Percentiles rank a stretch among this genome's conserved stretches.
Evolutionary conservation across 305 asterid genomes (phyloP).

Genomic region (Solanum hybrid): DNA sequence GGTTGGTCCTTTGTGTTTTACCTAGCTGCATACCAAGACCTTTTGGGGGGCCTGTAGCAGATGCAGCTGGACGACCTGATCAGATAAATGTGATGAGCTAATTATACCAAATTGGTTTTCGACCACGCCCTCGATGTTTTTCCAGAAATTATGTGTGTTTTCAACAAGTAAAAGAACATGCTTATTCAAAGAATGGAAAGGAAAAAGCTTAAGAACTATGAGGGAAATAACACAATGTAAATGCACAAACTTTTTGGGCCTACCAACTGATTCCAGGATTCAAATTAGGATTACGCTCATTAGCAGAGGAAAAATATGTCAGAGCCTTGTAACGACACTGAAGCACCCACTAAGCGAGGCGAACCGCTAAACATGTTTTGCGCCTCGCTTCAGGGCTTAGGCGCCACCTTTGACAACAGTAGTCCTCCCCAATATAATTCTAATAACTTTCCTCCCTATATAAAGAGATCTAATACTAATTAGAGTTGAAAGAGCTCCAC

Average conservation of each 20-base stretch:
- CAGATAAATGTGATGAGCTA: slow-evolving; percentile 7
- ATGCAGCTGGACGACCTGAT: slow-evolving; percentile 63
- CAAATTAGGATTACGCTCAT: background rate
- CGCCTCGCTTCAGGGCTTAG: background rate
- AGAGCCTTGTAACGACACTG: background rate
- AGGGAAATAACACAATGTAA: background rate
- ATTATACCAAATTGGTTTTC: background rate
- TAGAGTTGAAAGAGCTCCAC: background rate
- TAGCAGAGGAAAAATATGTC: background rate
- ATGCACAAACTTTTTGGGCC: background rate
- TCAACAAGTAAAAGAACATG: background rate
- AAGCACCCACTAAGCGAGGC: background rate
- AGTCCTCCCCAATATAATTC: background rate
- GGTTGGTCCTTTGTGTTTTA: slow-evolving; percentile 74
- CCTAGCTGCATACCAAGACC: slow-evolving; percentile 95
- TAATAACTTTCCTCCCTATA: background rate
- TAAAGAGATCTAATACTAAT: background rate
- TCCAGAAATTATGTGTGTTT: background rate
- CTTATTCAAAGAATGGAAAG: background rate
- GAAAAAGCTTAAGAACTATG: background rate
- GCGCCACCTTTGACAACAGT: background rate
- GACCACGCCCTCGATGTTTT: background rate
- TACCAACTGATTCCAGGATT: background rate
- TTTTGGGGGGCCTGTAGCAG: slow-evolving; percentile 86
- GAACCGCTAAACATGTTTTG: background rate